Percentiles rank a stretch among this genome's conserved stretches.
Evolutionary conservation across 768 basidiomycete genomes (phyloP).

Genomic region (Phanerochaete sordida): DNA sequence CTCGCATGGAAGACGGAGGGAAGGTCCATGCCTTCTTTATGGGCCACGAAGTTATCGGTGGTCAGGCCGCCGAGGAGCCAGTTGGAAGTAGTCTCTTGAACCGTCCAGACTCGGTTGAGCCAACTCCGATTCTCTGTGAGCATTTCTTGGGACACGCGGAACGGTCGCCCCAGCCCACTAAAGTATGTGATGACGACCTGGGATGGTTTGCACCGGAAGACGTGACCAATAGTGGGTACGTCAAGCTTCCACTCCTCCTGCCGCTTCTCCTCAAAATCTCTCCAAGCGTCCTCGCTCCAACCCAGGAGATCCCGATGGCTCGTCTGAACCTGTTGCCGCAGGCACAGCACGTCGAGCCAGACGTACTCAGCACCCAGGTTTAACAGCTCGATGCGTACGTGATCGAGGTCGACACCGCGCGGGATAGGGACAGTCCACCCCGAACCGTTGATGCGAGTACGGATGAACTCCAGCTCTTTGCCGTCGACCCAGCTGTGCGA

Average conservation of each 20-base stretch:
- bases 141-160: neutral
- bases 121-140: neutral
- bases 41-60: neutral
- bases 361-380: constrained; percentile 4
- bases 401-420: neutral
- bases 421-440: constrained; percentile 6
- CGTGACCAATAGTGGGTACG: constrained; percentile 1
- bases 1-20: neutral
- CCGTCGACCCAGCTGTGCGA: constrained; percentile 5
- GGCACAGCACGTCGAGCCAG: constrained; percentile 4
- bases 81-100: constrained; percentile 1
- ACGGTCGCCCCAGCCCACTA: neutral
- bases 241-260: constrained; percentile 5
- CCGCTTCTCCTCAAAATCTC: neutral
- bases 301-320: neutral
- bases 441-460: neutral
- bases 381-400: constrained; percentile 5
- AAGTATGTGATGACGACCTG: neutral
- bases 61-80: neutral
- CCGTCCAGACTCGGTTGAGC: constrained; percentile 6
- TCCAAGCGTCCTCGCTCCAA: neutral
- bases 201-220: neutral
- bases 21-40: neutral
- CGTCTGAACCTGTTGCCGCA: neutral
- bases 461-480: neutral